Evolutionary conservation across 1,139 yeast species (phyloP), one percentile per base, ranked within the genome.

Genomic region (Yamadazyma atmosphaerica): DNA sequence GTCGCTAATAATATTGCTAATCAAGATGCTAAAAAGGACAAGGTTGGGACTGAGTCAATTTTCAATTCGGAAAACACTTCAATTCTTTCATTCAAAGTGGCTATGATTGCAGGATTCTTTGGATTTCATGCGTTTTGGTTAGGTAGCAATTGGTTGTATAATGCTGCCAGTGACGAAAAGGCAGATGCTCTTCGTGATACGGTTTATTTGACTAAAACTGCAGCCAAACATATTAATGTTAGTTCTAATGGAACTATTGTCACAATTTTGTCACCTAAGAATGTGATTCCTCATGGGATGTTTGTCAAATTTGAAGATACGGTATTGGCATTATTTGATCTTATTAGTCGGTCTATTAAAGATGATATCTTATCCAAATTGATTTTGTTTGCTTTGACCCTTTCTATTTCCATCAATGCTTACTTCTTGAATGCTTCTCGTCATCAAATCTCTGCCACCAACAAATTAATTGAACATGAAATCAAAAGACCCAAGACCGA

Each of bases 351-450:
- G 45, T 87, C 90, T n/a, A 83, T 90, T 44, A 80, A 85, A 51
- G 97, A 90, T 60, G 86, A 83, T 36, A 68, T 88, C 44, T 78
- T 90, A 50, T 82, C 94, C 45, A 90, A 92, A 59, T 78, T 82
- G 47, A 71, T 89, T 37, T 77, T 90, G 32, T 73, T 86, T 50
- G 82, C 81, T 4, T 80, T 90, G 45, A 82, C 85, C 16, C 67
- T 86, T 47, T 86, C 96, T 45, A 77, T 89, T 42, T 81, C 83
- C 15, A 81, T 86, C 47, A 92, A 94, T 59, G 83, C 86, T 35
- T 92, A 90, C 63, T 74, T 92, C 51, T 77, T 92, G 56, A 84
- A 83, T 55, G 87, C 85, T 35, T 79, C 90, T 10, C 78, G 86
- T 60, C 72, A 74, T 40, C 86, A 83, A 45, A 60, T 60, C 16